phyloP scores from a whole-genome alignment of 176 grass and related monocot genomes.

The Tillandsia fasciculata region DNA sequence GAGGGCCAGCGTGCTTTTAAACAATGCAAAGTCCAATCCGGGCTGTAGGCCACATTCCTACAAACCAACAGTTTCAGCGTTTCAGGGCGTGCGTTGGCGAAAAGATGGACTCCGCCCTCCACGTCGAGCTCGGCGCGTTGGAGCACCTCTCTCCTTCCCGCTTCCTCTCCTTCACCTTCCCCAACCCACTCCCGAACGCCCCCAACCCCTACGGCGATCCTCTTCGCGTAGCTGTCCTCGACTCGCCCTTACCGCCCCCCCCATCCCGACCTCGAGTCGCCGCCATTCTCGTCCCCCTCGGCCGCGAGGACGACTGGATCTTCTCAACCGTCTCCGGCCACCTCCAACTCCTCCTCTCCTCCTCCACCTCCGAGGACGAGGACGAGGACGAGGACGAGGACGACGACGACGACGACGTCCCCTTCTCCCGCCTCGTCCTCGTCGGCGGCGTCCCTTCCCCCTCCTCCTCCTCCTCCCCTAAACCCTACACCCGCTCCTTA shows the following conservation, averaged over 20 bases:
- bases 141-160: slow-evolving; percentile 46
- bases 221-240: slow-evolving; percentile 61
- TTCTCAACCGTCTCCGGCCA: slow-evolving; percentile 78
- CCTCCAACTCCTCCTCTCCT: slow-evolving; percentile 59
- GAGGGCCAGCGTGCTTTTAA: too few relatives aligned
- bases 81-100: neutral
- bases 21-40: too few relatives aligned
- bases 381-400: too few relatives aligned
- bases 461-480: slow-evolving; percentile 26
- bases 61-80: neutral
- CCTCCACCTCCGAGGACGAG: neutral
- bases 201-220: slow-evolving; percentile 15
- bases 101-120: slow-evolving; percentile 17
- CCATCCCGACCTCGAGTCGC: slow-evolving; percentile 11
- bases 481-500: slow-evolving; percentile 12
- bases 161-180: slow-evolving; percentile 68
- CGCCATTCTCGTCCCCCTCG: slow-evolving; percentile 54
- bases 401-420: neutral
- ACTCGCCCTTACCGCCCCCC: slow-evolving; percentile 22
- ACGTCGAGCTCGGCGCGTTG: slow-evolving; percentile 9
- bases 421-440: slow-evolving; percentile 52
- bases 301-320: slow-evolving; percentile 74
- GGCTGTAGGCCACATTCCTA: neutral
- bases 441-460: slow-evolving; percentile 20
- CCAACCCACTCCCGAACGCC: slow-evolving; percentile 39